These are phyloP conservation scores for Larix kaempferi DNA, from an alignment of 75 land plant genomes.

Conservation along the genomic window DNA sequence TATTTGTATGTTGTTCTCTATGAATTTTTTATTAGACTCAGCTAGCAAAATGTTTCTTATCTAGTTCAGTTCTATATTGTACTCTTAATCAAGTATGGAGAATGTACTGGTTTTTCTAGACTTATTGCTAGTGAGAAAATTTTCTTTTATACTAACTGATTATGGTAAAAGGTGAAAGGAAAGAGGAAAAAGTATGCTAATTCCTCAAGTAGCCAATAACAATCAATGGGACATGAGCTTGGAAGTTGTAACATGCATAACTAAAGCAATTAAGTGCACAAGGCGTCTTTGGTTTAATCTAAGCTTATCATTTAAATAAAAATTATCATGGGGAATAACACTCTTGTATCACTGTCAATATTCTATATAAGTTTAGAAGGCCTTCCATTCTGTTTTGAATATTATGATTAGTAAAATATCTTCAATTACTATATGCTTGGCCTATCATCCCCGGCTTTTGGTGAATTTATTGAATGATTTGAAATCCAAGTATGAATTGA, in stretches of 20 bases:
- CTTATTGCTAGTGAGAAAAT: background rate
- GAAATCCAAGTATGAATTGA: background rate
- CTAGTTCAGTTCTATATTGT: slow-evolving; percentile 1
- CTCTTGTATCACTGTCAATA: background rate
- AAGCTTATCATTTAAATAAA: background rate
- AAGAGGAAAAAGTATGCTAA: background rate
- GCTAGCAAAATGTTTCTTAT: background rate
- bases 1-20: background rate
- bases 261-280: background rate
- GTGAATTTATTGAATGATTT: background rate
- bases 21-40: background rate
- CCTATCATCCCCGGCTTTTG: background rate
- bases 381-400: background rate
- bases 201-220: background rate
- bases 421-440: background rate
- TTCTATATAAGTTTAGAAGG: background rate
- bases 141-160: background rate
- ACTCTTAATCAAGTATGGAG: background rate
- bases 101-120: background rate
- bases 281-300: background rate
- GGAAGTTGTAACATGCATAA: background rate
- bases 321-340: background rate
- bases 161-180: background rate
- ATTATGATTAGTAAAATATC: background rate
- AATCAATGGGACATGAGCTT: background rate